Base-by-base conservation (phyloP, 2,329 filamentous ascomycete species). In the Cladosporium oxysporum region DNA sequence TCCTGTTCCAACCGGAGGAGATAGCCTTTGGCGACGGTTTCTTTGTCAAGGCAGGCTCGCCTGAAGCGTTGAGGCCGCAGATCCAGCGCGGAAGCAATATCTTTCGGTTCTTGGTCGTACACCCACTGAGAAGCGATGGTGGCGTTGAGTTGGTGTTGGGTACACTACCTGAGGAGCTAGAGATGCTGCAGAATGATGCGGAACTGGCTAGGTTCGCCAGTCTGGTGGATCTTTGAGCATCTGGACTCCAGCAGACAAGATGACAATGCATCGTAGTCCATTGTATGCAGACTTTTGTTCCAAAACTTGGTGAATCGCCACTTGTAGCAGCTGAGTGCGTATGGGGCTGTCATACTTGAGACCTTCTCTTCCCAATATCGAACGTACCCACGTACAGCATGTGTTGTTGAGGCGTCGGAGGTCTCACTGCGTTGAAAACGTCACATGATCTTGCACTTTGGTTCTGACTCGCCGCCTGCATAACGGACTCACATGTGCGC, bases 41-140 rank as follows among this genome's bases (percentile, higher is more conserved):
- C n/a, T 47, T 47, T 23, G n/a, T 4, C n/a, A 21, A 21, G 10
- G n/a, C n/a, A 21, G 41, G 41, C 2, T 47, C 29, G 4, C 74
- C 74, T 1, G 69, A 73, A 58, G 67, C 68, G 3, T 65, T 76
- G 69, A 53, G 74, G 49, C 73, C 73, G 7, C 74, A 73, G 64
- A 64, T 75, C 4, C 73, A 75, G 16, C 71, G 73, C 5, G 71
- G 68, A 0, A 67, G 68, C 28, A 55, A 66, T 2, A 66, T 69
- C 1, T 74, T 76, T 60, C 69, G 74, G 18, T 76, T 76, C 49
- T 53, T 72, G 44, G 68, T 74, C 14, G 67, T 76, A 11, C 70
- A 64, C 58, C 74, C 74, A 1, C 60, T 76, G 67, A 73, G 68
- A 52, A 33, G 57, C 3, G 72, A 76, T 71, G 69, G 70, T 8